These are phyloP conservation scores for Kwoniella botswanensis DNA, from an alignment of 768 basidiomycete species.

Conservation along the genomic window DNA sequence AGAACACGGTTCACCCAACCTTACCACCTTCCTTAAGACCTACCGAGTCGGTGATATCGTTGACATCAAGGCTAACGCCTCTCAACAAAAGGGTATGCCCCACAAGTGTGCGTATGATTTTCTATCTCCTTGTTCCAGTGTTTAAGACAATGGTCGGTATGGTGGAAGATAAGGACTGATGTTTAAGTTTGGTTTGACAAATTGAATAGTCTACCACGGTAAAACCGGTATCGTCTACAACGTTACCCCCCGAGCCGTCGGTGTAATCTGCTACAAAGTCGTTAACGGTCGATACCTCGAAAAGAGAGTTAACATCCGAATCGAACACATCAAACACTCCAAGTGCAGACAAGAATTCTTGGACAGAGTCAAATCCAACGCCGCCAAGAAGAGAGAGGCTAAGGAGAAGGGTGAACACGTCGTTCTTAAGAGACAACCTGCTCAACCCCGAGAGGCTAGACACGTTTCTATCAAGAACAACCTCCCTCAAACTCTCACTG, in stretches of 20 bases:
- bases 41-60: conserved; percentile 98
- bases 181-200: neutral
- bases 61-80: conserved; percentile 99
- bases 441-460: conserved; percentile 76
- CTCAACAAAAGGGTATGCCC: conserved; percentile 99
- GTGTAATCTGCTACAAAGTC: conserved; percentile 96
- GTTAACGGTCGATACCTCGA: conserved; percentile 99
- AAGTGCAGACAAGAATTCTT: conserved; percentile 98
- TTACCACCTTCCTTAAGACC: conserved; percentile 91
- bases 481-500: conserved; percentile 88
- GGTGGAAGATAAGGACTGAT: neutral
- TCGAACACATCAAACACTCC: conserved; percentile 95
- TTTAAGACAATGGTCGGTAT: too few species aligned
- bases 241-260: conserved; percentile 90
- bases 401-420: conserved; percentile 92
- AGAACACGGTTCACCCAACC: conserved; percentile 87
- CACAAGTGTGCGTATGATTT: conserved; percentile 81
- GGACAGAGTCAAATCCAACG: conserved; percentile 92
- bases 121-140: neutral
- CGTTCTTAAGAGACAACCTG: conserved; percentile 82
- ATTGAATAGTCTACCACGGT: conserved; percentile 63
- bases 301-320: conserved; percentile 97
- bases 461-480: conserved; percentile 76
- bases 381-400: conserved; percentile 77
- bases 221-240: conserved; percentile 99